Evolutionary conservation across 257 asterid species (phyloP), one percentile per base, ranked within the genome.

Genomic region (Henckelia pumila): DNA sequence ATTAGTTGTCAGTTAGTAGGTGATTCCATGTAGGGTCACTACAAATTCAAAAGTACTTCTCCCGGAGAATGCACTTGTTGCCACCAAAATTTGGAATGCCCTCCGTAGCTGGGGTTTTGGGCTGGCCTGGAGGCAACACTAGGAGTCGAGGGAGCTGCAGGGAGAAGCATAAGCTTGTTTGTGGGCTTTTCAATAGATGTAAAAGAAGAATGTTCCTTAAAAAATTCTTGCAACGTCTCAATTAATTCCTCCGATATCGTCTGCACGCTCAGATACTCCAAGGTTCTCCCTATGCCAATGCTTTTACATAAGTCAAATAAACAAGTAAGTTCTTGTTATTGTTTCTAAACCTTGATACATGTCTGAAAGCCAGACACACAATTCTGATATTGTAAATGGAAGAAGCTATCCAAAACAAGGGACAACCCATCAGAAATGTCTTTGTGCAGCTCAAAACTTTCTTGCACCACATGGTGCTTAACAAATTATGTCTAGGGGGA

Each of bases 161-260:
- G 74, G 23, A 70, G 77, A 16, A 70, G 74, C 24, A 74, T 2
- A 8, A 67, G 53, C 20, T 56, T 76, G 53, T 30, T 81, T 1
- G 77, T 33, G 1, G 93, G 77, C 71, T 60, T 83, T 0, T 61
- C 32, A 56, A 17, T 75, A 17, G 76, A 65, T 7, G 89, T 73
- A 60, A 89, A 91, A 7, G 95, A 82, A 0, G 98, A 91, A 56
- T 87, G 86, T 66, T 89, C 98, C 56, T 87, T 91, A 75, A 91
- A 75, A 68, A 85, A 89, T 33, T 91, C 96, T 56, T 79, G 88
- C 24, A 91, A 58, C 8, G 94, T 81, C 56, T 87, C 96, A 3
- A 91, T 82, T 19, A 89, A 25, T 71, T 91, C 96, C 11, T 85
- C 90, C 0, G 95, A 81, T 59, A 91, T 78, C 0, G 56, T 73